Conservation (phyloP, 768 basidiomycete species). For the Boletus speciosus region DNA sequence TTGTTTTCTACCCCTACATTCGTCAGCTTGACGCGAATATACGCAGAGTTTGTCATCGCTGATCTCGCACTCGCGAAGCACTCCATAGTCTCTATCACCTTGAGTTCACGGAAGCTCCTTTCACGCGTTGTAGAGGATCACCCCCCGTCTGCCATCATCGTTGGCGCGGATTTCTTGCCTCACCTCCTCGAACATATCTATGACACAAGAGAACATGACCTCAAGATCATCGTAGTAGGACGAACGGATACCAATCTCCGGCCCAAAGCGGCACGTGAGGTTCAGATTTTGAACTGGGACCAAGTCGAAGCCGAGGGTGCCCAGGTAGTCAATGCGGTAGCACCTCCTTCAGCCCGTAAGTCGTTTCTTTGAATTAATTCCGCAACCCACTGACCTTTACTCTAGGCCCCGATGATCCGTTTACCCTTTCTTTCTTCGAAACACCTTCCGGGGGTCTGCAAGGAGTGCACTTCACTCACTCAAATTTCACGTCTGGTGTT, state of each 20-base stretch:
- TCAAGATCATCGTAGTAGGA: conserved; percentile 71
- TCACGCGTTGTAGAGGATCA: conserved; percentile 60
- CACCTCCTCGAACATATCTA: conserved; percentile 70
- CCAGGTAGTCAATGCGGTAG: conserved; percentile 39
- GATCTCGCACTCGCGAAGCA: conserved; percentile 76
- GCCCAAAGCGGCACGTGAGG: conserved; percentile 47
- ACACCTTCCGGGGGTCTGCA: conserved; percentile 50
- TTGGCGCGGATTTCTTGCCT: conserved; percentile 61
- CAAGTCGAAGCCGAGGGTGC: conserved; percentile 70
- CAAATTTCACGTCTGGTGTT: conserved; percentile 88
- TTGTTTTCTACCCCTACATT: neutral
- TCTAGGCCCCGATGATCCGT: conserved; percentile 49
- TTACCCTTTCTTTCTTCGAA: conserved; percentile 65
- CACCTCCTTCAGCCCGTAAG: conserved; percentile 53
- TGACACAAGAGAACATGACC: conserved; percentile 50
- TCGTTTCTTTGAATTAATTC: conserved; percentile 6
- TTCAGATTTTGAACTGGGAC: conserved; percentile 61
- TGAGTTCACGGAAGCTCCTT: conserved; percentile 59
- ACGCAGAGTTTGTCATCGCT: conserved; percentile 68
- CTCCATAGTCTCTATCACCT: conserved; percentile 65
- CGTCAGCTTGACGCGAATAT: neutral
- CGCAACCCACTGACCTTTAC: neutral
- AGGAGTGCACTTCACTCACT: conserved; percentile 70
- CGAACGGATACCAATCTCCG: conserved; percentile 47
- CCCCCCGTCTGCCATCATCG: conserved; percentile 71